Evolutionary conservation across 2,329 filamentous ascomycete genomes (phyloP), one percentile per base, ranked within the genome.

Genomic region (Teratosphaeria gauchensis): DNA sequence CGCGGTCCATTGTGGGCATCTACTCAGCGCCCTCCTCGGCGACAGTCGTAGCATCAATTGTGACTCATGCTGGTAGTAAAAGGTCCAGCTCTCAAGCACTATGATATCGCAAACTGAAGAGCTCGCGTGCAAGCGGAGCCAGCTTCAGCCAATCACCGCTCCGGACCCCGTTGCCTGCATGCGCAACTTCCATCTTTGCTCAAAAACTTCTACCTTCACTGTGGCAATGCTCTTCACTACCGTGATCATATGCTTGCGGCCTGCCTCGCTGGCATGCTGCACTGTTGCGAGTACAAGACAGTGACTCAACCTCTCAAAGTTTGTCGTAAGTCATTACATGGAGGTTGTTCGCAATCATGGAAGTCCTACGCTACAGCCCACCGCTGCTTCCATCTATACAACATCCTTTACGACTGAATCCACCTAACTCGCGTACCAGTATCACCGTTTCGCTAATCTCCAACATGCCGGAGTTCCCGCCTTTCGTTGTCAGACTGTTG

Each of bases 401-500:
- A 32, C 54, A 63, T 53, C 59, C 59, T 11, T 32, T 61, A 12
- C 31, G 59, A 30, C 52, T 61, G 56, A 42, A 59, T 33, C 57
- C 59, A n/a, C 61, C 61, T 58, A 33, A 60, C 52, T 21, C 19
- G 8, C 11, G 46, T 30, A 38, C n/a, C 54, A 61, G 60, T 33
- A 12, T 21, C 3, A n/a, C 52, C 28, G 8, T 53, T 21, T 31
- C 28, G 11, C 12, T 53, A n/a, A 16, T 32, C 28, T 28, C 24
- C 19, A 21, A 28, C 1, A 58, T 58, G 56, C 30, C 21, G 30
- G 56, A 46, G 8, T n/a, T 9, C 1, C n/a, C 30, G 28, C 63
- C 65, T 60, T 84, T 83, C 63, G 80, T 79, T 14, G 76, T 61
- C 14, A 55, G 60, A 72, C 73, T 63, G 74, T 73, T 66, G 21